Percentiles rank a stretch among this genome's conserved stretches.
Evolutionary conservation across 768 basidiomycete genomes (phyloP).

Genomic region (Xerocomellus intermedius): DNA sequence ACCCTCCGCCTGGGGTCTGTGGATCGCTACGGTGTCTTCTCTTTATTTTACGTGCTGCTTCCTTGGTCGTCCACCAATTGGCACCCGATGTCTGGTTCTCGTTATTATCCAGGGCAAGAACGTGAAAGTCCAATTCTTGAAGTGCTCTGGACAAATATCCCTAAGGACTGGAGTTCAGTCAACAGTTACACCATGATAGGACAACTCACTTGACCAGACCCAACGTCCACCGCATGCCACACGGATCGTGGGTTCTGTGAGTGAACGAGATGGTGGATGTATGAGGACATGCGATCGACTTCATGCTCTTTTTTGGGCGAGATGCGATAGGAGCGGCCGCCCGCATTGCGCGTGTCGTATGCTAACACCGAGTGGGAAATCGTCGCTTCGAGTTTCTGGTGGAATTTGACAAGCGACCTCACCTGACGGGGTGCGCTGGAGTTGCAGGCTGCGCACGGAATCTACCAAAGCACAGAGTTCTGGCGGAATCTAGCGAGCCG

Average conservation of each 20-base stretch:
- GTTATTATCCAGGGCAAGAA: constrained; percentile 69
- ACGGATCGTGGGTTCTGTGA: constrained; percentile 26
- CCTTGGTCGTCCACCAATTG: constrained; percentile 39
- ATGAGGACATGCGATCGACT: constrained; percentile 60
- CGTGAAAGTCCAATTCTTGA: constrained; percentile 37
- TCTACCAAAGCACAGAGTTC: constrained; percentile 24
- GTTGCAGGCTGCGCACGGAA: constrained; percentile 25
- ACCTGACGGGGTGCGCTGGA: constrained; percentile 22
- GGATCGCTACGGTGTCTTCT: constrained; percentile 3
- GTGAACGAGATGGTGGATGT: constrained; percentile 39
- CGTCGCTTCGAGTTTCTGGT: neutral
- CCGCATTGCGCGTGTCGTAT: constrained; percentile 3
- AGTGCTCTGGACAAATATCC: constrained; percentile 62
- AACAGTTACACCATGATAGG: neutral
- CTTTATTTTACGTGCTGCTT: constrained; percentile 19
- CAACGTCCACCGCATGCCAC: constrained; percentile 65
- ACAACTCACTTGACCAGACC: constrained; percentile 62
- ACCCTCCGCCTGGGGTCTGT: constrained; percentile 18
- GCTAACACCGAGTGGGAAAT: constrained; percentile 3
- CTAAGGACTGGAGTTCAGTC: constrained; percentile 29
- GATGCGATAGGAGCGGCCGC: constrained; percentile 45
- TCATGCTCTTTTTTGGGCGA: constrained; percentile 79
- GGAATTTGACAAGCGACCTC: neutral
- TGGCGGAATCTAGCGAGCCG: constrained; percentile 20
- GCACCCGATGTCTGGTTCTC: constrained; percentile 60